A percentile compares a stretch with the other conserved stretches of the same genome.
Conservation (phyloP, 225 moss, liverwort and hornwort genomes). For the Straminergon stramineum region DNA sequence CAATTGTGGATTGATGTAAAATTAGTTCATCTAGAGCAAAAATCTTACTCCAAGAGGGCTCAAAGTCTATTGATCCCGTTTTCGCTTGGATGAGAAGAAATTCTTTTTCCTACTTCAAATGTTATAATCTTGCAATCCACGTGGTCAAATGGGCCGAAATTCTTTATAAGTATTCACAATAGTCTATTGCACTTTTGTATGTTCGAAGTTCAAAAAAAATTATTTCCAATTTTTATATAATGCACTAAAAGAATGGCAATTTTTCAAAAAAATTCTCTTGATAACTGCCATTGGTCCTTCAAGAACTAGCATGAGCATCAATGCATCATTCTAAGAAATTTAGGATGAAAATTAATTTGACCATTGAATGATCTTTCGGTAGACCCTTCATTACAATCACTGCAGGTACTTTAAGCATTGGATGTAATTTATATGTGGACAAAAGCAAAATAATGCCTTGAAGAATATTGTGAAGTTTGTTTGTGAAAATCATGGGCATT, state of each 20-base stretch:
- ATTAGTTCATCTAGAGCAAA: neutral
- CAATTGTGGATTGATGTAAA: neutral
- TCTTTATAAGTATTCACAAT: neutral
- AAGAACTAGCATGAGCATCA: neutral
- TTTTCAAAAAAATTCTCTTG: neutral
- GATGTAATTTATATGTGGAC: neutral
- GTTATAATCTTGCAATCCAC: neutral
- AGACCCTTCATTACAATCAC: neutral
- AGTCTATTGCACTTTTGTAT: fast-evolving
- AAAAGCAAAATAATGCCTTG: neutral
- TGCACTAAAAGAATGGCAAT: neutral
- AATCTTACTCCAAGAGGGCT: neutral
- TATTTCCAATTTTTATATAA: neutral
- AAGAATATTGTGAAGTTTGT: neutral
- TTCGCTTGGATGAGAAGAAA: neutral
- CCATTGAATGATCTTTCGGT: neutral
- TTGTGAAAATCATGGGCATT: neutral
- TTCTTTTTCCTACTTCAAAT: neutral
- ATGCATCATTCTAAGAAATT: neutral
- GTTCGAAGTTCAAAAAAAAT: neutral
- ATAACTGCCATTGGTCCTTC: no score
- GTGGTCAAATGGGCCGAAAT: neutral
- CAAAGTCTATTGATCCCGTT: fast-evolving
- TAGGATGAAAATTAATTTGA: neutral
- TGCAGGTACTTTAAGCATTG: neutral